A percentile compares a stretch with the other conserved stretches of the same genome.
Conservation (phyloP, 116 monocot species). For the Dioscorea cayenensis region DNA sequence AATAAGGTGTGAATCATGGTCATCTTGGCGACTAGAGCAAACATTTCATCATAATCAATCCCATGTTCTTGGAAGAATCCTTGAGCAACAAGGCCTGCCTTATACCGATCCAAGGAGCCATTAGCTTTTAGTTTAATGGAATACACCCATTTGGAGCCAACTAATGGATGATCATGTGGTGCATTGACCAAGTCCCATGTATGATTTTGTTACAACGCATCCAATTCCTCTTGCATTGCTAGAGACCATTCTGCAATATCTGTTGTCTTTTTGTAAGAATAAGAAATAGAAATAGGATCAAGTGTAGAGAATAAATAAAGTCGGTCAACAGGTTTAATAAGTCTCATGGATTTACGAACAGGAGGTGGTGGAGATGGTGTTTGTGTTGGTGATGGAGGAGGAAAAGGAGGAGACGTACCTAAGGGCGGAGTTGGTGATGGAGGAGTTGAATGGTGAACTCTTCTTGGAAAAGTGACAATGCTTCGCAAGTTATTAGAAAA, state of each 20-base stretch:
- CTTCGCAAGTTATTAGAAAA: neutral
- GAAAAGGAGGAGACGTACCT: no score
- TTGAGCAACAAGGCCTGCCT: slow-evolving; percentile 14
- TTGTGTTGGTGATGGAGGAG: neutral
- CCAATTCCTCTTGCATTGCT: slow-evolving; percentile 8
- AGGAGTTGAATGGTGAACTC: neutral
- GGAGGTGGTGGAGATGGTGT: no score
- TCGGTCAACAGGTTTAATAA: neutral
- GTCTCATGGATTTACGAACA: neutral
- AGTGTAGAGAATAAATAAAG: neutral
- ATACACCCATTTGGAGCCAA: slow-evolving; percentile 18
- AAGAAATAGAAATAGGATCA: neutral
- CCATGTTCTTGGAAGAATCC: slow-evolving; percentile 13
- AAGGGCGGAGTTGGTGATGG: no score
- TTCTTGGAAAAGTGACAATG: neutral
- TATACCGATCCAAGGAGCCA: slow-evolving; percentile 15
- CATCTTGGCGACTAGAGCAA: slow-evolving; percentile 11
- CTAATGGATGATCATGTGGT: neutral
- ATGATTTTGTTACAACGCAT: neutral
- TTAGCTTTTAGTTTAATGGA: slow-evolving; percentile 8
- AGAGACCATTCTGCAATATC: neutral
- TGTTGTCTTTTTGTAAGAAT: slow-evolving; percentile 2
- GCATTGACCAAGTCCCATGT: slow-evolving; percentile 4
- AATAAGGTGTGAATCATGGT: neutral
- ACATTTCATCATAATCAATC: slow-evolving; percentile 11